Evolutionary conservation across 148 eudicot species (phyloP), one percentile per base, ranked within the genome.

Genomic region (Rhododendron vialii): DNA sequence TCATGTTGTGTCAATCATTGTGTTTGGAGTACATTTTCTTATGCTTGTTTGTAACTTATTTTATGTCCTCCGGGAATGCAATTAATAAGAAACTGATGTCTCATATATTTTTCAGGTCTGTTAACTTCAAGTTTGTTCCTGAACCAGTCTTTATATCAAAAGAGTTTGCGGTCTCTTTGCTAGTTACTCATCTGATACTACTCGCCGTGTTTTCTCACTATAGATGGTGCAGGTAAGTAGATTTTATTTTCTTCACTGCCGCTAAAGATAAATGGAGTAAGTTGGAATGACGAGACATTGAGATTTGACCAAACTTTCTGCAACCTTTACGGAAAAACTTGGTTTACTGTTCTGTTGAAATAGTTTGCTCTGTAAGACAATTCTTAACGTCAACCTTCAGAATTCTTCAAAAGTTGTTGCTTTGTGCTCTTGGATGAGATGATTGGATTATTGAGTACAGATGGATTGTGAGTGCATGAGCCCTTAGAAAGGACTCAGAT

Each of bases 81-180:
- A 48, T 83, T 50, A n/a, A 79, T n/a, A 41, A 22, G 74, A 13
- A 79, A 69, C 75, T 69, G 51, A 85, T 41, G 35, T 76, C 38
- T 43, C 13, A 17, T 89, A 24, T 78, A 55, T 59, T 88, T 85
- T 82, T 84, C 94, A 96, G 99, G 99, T 96, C 99, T 87, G 98
- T 96, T 81, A 96, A 96, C 92, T 96, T 96, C 93, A 96, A 96
- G 87, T 96, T 96, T 93, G 94, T 96, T 71, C 97, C 99, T n/a
- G 99, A 95, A 84, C 93, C 87, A 51, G 81, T 94, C 67, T 96
- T 96, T 87, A 92, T 96, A 67, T 96, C 99, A 24, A 93, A 90
- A 92, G 90, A 77, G 65, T 94, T 96, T 88, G 99, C 98, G 0
- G 65, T 95, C 86, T 89, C 88, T 71, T 83, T 95, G 89, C 88